These are phyloP conservation scores for Solanum chilense DNA, from an alignment of 257 asterid species.

Conservation along the genomic window DNA sequence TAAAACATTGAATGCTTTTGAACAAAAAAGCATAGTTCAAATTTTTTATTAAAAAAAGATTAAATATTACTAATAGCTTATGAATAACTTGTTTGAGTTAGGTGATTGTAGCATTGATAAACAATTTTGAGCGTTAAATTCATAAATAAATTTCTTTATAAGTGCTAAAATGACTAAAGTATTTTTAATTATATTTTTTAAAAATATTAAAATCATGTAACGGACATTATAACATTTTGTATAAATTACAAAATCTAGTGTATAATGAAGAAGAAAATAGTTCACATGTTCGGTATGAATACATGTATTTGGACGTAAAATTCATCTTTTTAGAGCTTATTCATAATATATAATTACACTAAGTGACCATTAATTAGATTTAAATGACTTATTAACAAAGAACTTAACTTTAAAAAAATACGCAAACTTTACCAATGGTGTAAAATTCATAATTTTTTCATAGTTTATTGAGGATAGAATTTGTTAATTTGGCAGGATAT, in stretches of 20 bases:
- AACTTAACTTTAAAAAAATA: no score
- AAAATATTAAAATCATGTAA: not conserved
- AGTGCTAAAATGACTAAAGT: not conserved
- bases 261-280: no score
- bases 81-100: not conserved
- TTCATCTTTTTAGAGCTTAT: no score
- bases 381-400: not conserved
- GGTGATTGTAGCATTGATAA: not conserved
- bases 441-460: no score
- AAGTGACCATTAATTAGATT: not conserved
- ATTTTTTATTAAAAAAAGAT: not conserved
- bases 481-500: not conserved
- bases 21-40: not conserved
- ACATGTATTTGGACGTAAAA: no score
- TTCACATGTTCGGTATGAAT: no score
- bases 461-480: not conserved
- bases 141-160: no score
- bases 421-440: not conserved
- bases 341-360: slow-evolving; percentile 11
- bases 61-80: no score
- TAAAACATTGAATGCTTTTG: not conserved
- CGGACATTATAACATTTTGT: no score
- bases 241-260: no score
- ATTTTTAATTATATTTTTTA: no score
- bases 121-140: not conserved